Evolutionary conservation across 495 filamentous ascomycete genomes (phyloP), one percentile per base, ranked within the genome.

Genomic region (Saxophila tyrrhenica): DNA sequence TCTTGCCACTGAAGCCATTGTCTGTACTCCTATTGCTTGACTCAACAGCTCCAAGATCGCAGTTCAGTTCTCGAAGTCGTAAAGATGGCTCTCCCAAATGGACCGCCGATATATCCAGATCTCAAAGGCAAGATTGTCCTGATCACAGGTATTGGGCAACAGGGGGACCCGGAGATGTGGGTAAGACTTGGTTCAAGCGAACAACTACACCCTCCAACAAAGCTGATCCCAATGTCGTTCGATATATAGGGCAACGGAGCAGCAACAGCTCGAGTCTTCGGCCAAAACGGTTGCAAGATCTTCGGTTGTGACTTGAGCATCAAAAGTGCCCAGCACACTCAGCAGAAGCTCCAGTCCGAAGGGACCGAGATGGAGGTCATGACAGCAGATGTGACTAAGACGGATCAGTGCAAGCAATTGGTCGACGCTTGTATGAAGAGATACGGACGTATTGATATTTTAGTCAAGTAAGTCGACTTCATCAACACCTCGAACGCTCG

Each of bases 391-490:
- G 75, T 72, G 21, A 78, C 74, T 15, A 66, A 64, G 23, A 65
- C 65, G 1, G 46, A 50, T 0, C 72, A 73, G 9, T 67, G 73
- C 9, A 63, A 74, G 50, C 61, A 60, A 13, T 62, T 79, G 0
- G 71, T 78, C 0, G 70, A 74, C 22, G 60, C 59, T 0, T 76
- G 73, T 54, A 65, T 78, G 58, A 62, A 51, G 10, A 71, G 67
- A 32, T 63, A 78, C 50, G 74, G 73, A 20, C 64, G 75, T 0
- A 75, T 80, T 16, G 76, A 80, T 53, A 74, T 80, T 39, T 65
- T 80, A 7, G 64, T 78, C 16, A 78, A 76, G 41, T 44, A 44
- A 44, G 41, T 44, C 19, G 41, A 44, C 41, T 44, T 17, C 7
- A 44, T 13, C 29, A 35, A 13, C 29, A 35, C 29, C 29, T 7